These are phyloP conservation scores for Epichloe brachyelytri DNA, from an alignment of 2,329 filamentous ascomycete genomes.

Conservation along the genomic window DNA sequence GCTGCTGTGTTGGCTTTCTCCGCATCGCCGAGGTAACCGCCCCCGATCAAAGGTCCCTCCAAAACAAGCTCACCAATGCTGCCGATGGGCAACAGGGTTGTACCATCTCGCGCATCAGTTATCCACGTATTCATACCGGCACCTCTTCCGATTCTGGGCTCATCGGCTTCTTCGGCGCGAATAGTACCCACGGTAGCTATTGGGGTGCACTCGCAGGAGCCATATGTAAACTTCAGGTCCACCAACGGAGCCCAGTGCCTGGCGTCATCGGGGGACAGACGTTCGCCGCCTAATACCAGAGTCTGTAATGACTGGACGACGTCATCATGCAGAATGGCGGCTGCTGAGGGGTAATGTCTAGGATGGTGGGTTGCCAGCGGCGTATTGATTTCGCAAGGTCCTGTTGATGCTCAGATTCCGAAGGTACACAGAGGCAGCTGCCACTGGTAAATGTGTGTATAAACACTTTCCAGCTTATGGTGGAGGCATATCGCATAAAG, in stretches of 20 bases:
- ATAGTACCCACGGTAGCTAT: background rate
- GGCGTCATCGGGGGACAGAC: background rate
- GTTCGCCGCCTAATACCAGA: background rate
- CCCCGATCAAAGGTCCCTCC: slow-evolving; percentile 14
- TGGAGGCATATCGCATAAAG: slow-evolving; percentile 2
- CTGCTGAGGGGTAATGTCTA: background rate
- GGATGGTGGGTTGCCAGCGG: slow-evolving; percentile 1
- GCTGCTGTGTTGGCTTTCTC: slow-evolving; percentile 4
- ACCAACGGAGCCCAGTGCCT: background rate
- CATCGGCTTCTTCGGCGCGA: slow-evolving; percentile 1
- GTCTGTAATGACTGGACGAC: background rate
- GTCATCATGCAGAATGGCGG: background rate
- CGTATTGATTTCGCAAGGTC: background rate
- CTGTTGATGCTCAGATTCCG: background rate
- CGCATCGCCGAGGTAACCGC: slow-evolving; percentile 12
- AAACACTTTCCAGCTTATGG: background rate
- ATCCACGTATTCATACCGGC: slow-evolving; percentile 11
- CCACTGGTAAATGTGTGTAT: background rate
- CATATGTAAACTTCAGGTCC: slow-evolving; percentile 1
- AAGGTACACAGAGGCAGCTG: slow-evolving; percentile 1
- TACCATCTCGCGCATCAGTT: slow-evolving; percentile 8
- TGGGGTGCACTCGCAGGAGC: background rate
- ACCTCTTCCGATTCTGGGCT: slow-evolving; percentile 5
- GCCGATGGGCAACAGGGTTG: slow-evolving; percentile 10
- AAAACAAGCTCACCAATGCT: slow-evolving; percentile 15